A percentile compares a stretch with the other conserved stretches of the same genome.
Conservation (phyloP, 2,329 filamentous ascomycete genomes). For the Colletotrichum scovillei region DNA sequence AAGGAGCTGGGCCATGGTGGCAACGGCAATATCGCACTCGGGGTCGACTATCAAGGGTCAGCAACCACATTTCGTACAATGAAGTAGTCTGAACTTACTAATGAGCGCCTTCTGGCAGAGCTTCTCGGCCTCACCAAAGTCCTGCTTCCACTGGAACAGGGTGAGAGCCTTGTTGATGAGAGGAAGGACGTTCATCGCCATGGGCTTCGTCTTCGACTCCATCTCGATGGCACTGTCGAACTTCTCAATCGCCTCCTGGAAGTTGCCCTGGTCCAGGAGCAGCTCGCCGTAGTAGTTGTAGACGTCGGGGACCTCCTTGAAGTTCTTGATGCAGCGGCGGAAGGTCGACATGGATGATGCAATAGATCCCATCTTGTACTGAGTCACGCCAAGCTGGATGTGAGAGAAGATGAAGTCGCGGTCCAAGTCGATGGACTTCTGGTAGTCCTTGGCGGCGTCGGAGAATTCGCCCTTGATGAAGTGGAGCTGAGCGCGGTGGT, state of each 20-base stretch:
- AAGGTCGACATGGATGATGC: conserved; percentile 99
- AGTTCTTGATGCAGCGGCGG: conserved; percentile 97
- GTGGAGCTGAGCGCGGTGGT: conserved; percentile 97
- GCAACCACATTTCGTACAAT: conserved; percentile 30
- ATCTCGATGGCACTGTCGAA: conserved; percentile 99
- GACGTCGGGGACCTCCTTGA: conserved; percentile 94
- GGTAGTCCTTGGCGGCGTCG: conserved; percentile 97
- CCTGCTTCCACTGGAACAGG: conserved; percentile 98
- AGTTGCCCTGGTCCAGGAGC: conserved; percentile 96
- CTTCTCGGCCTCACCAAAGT: conserved; percentile 94
- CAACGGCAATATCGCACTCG: conserved; percentile 98
- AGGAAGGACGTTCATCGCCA: conserved; percentile 96
- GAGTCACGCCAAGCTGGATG: conserved; percentile 98
- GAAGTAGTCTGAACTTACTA: conserved; percentile 69
- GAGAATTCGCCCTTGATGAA: conserved; percentile 96
- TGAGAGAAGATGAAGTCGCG: conserved; percentile 98
- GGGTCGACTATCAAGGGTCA: conserved; percentile 80
- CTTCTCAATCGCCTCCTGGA: conserved; percentile 93
- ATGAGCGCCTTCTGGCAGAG: conserved; percentile 97
- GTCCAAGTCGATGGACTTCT: conserved; percentile 98
- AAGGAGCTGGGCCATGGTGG: conserved; percentile 97
- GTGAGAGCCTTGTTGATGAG: conserved; percentile 98
- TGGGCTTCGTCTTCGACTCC: conserved; percentile 93
- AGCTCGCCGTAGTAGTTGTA: conserved; percentile 99
- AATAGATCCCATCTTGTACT: conserved; percentile 99